These are phyloP conservation scores for Lactarius sanguifluus DNA, from an alignment of 768 basidiomycete genomes.

Conservation along the genomic window DNA sequence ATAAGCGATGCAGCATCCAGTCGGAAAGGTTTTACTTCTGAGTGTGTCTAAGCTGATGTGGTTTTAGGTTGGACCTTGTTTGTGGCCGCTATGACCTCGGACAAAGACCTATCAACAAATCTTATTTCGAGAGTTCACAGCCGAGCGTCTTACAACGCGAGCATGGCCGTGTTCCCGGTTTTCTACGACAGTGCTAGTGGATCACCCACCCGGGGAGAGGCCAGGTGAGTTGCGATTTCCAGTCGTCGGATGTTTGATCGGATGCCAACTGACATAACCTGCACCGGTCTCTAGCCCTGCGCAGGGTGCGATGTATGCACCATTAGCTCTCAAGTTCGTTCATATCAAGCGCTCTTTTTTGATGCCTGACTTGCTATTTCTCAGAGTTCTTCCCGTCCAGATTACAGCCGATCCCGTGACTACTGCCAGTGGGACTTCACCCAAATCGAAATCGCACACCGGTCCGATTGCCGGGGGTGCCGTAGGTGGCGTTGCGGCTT, in stretches of 20 bases:
- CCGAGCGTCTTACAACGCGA: slow-evolving; percentile 13
- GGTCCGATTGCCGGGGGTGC: slow-evolving; percentile 26
- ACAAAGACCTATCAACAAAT: slow-evolving; percentile 1
- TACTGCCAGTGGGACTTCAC: neutral
- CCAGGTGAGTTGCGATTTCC: slow-evolving; percentile 19
- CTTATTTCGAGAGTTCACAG: slow-evolving; percentile 21
- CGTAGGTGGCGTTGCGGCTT: slow-evolving; percentile 18
- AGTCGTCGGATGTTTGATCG: neutral
- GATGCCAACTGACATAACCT: neutral
- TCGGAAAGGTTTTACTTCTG: neutral
- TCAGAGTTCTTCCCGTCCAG: neutral
- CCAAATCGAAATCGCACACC: neutral
- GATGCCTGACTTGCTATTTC: neutral
- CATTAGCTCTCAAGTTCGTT: slow-evolving; percentile 30
- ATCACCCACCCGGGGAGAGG: slow-evolving; percentile 1
- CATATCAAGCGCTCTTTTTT: neutral
- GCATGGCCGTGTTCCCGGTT: slow-evolving; percentile 13
- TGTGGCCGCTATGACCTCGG: slow-evolving; percentile 15
- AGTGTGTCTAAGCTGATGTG: neutral
- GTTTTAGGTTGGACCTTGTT: slow-evolving; percentile 19
- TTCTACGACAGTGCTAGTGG: slow-evolving; percentile 9
- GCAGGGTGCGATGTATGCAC: slow-evolving; percentile 32
- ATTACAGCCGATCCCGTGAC: neutral
- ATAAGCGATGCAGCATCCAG: neutral
- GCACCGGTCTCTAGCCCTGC: slow-evolving; percentile 24